phyloP scores from a whole-genome alignment of 768 basidiomycete species.

The Macrolepiota dolichaula region DNA sequence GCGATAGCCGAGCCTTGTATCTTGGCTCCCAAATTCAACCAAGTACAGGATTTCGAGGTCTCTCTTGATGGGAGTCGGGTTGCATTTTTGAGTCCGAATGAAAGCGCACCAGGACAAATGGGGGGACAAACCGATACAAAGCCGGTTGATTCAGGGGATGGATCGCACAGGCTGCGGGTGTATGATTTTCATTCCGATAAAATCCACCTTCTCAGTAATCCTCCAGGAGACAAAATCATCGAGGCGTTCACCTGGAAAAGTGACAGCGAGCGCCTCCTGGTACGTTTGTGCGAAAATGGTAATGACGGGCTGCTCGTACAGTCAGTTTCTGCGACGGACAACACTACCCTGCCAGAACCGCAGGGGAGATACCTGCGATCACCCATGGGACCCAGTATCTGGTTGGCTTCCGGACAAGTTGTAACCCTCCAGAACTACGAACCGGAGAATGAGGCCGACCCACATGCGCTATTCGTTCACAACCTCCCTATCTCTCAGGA shows the following conservation, averaged over 20 bases:
- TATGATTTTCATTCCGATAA: slow-evolving; percentile 23
- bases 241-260: slow-evolving; percentile 31
- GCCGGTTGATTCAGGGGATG: slow-evolving; percentile 22
- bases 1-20: slow-evolving; percentile 9
- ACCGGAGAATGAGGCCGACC: slow-evolving; percentile 26
- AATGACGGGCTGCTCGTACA: slow-evolving; percentile 26
- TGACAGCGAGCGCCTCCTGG: slow-evolving; percentile 26
- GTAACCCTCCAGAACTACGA: slow-evolving; percentile 27
- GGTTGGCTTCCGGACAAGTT: slow-evolving; percentile 26
- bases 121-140: slow-evolving; percentile 21
- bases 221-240: slow-evolving; percentile 21
- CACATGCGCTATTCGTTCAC: slow-evolving; percentile 26
- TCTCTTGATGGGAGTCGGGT: no score
- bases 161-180: slow-evolving; percentile 22
- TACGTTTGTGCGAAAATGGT: slow-evolving; percentile 26
- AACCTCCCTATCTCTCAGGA: slow-evolving; percentile 9
- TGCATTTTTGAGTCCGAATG: no score
- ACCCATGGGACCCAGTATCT: slow-evolving; percentile 29
- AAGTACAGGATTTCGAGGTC: no score
- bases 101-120: no score
- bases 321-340: slow-evolving; percentile 20
- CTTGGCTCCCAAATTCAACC: neutral
- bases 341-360: slow-evolving; percentile 13
- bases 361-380: slow-evolving; percentile 28
- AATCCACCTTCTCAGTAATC: slow-evolving; percentile 16